Percentiles rank a stretch among this genome's conserved stretches.
Conservation (phyloP, 2,329 filamentous ascomycete genomes). For the Penicillium decumbens region DNA sequence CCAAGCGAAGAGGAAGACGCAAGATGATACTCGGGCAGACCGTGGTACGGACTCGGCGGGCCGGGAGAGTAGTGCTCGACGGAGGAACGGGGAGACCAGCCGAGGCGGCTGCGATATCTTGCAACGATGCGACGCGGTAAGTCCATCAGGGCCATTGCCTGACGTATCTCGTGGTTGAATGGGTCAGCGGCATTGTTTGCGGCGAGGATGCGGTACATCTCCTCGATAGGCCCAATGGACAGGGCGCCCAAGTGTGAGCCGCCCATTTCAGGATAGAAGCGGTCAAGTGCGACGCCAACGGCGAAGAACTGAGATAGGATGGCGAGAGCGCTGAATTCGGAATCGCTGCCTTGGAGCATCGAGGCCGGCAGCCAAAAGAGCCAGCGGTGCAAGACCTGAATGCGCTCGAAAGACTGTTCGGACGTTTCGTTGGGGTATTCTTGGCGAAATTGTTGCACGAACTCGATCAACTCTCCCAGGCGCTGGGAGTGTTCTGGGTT, state of each 20-base stretch:
- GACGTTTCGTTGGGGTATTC: conserved; percentile 66
- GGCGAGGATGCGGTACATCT: conserved; percentile 72
- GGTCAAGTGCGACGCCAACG: conserved; percentile 78
- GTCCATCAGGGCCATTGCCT: conserved; percentile 65
- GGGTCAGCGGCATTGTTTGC: conserved; percentile 60
- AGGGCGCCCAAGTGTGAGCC: conserved; percentile 81
- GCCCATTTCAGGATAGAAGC: conserved; percentile 85
- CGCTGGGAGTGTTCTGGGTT: conserved; percentile 65
- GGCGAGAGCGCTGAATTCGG: conserved; percentile 71
- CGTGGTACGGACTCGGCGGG: conserved; percentile 34
- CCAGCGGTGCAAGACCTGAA: conserved; percentile 85
- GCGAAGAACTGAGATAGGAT: conserved; percentile 91
- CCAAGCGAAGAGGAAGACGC: conserved; percentile 37
- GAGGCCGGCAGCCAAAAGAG: conserved; percentile 91
- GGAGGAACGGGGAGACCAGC: conserved; percentile 50
- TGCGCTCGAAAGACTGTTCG: conserved; percentile 81
- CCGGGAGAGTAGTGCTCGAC: conserved; percentile 37
- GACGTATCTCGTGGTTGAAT: conserved; percentile 55
- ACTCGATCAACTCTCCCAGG: conserved; percentile 64
- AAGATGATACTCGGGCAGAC: conserved; percentile 30
- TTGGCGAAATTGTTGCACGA: conserved; percentile 67
- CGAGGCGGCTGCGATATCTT: conserved; percentile 65
- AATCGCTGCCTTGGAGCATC: conserved; percentile 70
- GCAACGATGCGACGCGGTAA: conserved; percentile 65
- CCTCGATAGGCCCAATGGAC: conserved; percentile 74